Evolutionary conservation across 805 yeast species (phyloP), one percentile per base, ranked within the genome.

Genomic region (Pichia deserticola): DNA sequence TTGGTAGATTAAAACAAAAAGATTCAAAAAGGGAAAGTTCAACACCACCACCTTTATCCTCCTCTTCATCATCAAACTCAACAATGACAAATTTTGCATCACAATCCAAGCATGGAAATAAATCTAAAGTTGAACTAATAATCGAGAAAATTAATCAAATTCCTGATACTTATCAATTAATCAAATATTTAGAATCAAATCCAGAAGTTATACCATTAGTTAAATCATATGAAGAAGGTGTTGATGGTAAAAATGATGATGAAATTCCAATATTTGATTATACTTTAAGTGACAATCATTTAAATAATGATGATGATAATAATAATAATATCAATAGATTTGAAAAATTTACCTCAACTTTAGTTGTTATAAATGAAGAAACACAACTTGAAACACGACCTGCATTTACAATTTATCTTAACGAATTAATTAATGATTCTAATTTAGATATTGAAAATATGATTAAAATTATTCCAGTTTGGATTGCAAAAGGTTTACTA

Each of bases 401-500:
- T 11, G 9, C 44, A 34, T 45, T 33, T 39, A 50, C 52, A 15
- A 34, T 45, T 12, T 11, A 42, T 20, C 25, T 50, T 1, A 20
- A 34, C n/a, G 44, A 38, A 4, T n/a, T 40, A 29, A 15, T 36
- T 7, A 29, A 28, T n/a, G 44, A 35, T 30, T 30, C 1, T 15
- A 29, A 36, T 4, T 38, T 43, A 1, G 37, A 48, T 43, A 57
- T 58, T 20, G 66, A 63, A 10, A 28, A 43, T 11, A 61, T 84
- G 15, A 82, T 78, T 51, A 54, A 60, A 11, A 63, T 69, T 9
- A 57, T 82, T 11, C 90, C 93, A 1, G 72, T 69, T 25, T 85
- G 92, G 92, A 70, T 79, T 8, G 80, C 81, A 1, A 71, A 75
- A 29, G 72, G 76, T 5, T 52, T 85, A 3, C 64, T 84, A 29